Conservation (phyloP, 1,284 basidiomycete genomes). For the Moesziomyces sp. region DNA sequence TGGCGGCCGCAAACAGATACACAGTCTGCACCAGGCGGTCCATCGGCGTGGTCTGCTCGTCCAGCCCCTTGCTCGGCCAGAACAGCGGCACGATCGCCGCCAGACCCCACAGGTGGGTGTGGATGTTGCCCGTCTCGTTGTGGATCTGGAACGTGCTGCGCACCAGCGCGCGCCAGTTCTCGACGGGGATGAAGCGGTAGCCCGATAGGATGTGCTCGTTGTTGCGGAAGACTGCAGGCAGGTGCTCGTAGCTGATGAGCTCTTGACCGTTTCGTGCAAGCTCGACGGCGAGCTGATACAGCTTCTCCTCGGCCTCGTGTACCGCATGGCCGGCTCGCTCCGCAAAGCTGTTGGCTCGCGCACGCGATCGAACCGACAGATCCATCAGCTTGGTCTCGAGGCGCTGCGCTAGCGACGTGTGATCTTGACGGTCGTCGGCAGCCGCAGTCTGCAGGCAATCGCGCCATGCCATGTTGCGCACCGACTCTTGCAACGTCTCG, state of each 20-base stretch:
- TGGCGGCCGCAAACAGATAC: constrained; percentile 65
- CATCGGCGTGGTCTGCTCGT: constrained; percentile 62
- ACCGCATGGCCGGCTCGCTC: constrained; percentile 46
- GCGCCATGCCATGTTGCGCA: constrained; percentile 51
- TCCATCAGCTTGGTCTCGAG: constrained; percentile 42
- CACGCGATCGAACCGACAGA: constrained; percentile 28
- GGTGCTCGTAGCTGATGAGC: constrained; percentile 59
- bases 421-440: constrained; percentile 2
- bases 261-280: constrained; percentile 59
- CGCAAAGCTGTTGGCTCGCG: constrained; percentile 44
- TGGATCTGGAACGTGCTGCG: constrained; percentile 64
- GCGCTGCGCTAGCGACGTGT: constrained; percentile 16
- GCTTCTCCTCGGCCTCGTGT: constrained; percentile 59
- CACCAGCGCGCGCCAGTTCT: constrained; percentile 55
- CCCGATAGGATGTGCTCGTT: constrained; percentile 66
- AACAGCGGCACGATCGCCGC: constrained; percentile 59
- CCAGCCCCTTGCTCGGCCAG: constrained; percentile 61
- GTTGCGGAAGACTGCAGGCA: constrained; percentile 65
- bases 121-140: constrained; percentile 68
- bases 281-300: constrained; percentile 60
- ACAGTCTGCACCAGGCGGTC: constrained; percentile 64
- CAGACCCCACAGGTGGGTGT: constrained; percentile 63
- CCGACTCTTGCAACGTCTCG: constrained; percentile 52
- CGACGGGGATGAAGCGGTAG: constrained; percentile 65
- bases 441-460: constrained; percentile 32